phyloP scores from a whole-genome alignment of 140 eudicot genomes.

The Oenanthe javanica region DNA sequence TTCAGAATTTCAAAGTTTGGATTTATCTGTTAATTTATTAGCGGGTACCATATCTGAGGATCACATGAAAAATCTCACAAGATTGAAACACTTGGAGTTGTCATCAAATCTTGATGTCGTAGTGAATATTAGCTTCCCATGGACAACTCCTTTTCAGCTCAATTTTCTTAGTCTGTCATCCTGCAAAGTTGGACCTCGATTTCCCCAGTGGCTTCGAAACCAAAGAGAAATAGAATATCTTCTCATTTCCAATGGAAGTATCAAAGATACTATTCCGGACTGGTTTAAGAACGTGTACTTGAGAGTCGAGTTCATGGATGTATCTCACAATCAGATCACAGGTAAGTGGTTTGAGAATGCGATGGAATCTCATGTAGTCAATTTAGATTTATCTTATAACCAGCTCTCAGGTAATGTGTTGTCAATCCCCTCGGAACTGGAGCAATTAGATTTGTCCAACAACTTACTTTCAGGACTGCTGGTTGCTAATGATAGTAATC shows the following conservation, averaged over 20 bases:
- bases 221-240: not conserved
- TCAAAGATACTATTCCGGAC: not conserved
- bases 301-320: constrained; percentile 5
- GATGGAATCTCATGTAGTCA: not conserved
- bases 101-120: not conserved
- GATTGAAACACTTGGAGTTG: not conserved
- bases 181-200: constrained; percentile 3
- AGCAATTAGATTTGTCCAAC: constrained; percentile 4
- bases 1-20: not conserved
- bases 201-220: constrained; percentile 4
- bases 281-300: not conserved
- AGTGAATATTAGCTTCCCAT: not conserved
- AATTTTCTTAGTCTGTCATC: not conserved
- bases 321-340: constrained; percentile 27
- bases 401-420: not conserved
- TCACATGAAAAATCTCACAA: not conserved
- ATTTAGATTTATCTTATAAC: not conserved
- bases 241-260: not conserved
- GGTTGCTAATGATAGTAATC: not conserved
- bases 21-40: not conserved
- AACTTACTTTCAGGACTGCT: not conserved
- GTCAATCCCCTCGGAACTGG: not conserved
- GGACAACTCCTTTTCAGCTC: not conserved
- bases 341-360: not conserved
- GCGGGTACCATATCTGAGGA: not conserved